Conservation (phyloP, 2,329 filamentous ascomycete species). For the Lojkania enalia region DNA sequence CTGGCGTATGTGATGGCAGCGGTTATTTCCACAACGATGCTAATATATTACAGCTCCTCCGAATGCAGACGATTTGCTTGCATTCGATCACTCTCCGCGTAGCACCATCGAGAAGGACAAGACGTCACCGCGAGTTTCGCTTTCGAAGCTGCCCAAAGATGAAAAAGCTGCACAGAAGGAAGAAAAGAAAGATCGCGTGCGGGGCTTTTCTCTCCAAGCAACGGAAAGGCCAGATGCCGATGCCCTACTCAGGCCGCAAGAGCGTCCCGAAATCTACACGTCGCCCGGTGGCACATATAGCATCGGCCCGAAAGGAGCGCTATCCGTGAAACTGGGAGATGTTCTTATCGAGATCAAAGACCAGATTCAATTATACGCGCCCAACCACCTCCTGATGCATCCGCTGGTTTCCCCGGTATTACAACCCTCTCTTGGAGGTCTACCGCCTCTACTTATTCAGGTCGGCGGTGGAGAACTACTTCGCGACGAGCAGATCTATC, state of each 20-base stretch:
- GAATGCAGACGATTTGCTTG: slow-evolving; percentile 71
- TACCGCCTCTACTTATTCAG: slow-evolving; percentile 85
- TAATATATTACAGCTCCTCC: slow-evolving; percentile 62
- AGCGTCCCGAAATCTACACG: slow-evolving; percentile 22
- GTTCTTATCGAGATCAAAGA: slow-evolving; percentile 75
- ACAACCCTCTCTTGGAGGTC: slow-evolving; percentile 84
- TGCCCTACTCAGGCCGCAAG: slow-evolving; percentile 8
- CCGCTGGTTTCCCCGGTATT: slow-evolving; percentile 88
- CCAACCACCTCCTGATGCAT: slow-evolving; percentile 82
- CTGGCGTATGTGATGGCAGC: slow-evolving; percentile 65
- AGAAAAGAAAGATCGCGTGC: slow-evolving; percentile 37
- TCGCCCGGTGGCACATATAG: slow-evolving; percentile 43
- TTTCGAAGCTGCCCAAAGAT: slow-evolving; percentile 21
- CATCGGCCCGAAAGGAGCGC: slow-evolving; percentile 36
- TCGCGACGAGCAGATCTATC: slow-evolving; percentile 90
- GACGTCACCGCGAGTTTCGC: slow-evolving; percentile 10
- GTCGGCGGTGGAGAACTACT: slow-evolving; percentile 87
- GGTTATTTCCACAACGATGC: not conserved
- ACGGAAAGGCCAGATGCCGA: slow-evolving; percentile 21
- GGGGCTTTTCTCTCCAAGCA: slow-evolving; percentile 37
- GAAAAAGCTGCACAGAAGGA: slow-evolving; percentile 40
- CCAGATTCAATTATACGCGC: slow-evolving; percentile 86
- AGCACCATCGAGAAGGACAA: slow-evolving; percentile 13
- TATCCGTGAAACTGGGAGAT: slow-evolving; percentile 70
- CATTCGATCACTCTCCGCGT: slow-evolving; percentile 43